Base-by-base conservation (phyloP, 1,284 basidiomycete genomes). In the Tilletia setariae region DNA sequence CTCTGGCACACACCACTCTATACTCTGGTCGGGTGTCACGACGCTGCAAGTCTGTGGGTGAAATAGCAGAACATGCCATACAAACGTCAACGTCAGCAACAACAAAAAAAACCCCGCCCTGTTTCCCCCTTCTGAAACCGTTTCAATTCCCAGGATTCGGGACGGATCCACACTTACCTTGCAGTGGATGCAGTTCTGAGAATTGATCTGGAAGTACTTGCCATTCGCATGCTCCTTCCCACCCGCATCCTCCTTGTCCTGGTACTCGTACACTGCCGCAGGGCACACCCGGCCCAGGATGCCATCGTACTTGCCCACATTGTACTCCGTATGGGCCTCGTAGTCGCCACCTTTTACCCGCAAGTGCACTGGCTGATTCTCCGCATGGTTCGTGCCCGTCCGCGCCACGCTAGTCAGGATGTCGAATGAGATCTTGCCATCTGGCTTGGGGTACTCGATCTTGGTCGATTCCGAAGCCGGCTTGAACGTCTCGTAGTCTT, bases 181-280 rank as follows among this genome's bases (percentile, higher is more conserved):
- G 76, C 79, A 81, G 71, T 81, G 80, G 46, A 81, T 81, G 68
- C 80, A 81, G 72, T 81, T 81, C 53, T 70, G 69, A 13, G 92
- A 92, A 84, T 98, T 98, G 84, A 98, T 98, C 21, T 97, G 90
- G 69, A 98, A 86, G 84, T 92, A 93, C 84, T 92, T 93, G 19
- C 93, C 93, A 59, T 71, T 64, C 1, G 86, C 86, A 64, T 85
- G 82, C 71, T 87, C 87, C 66, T 87, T 86, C 0, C 85, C 85
- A 16, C 81, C 85, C 4, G 85, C 87, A 49, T 87, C 88, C 46
- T 88, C 90, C 16, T 75, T 76, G 69, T 87, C 90, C 16, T 95
- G 90, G 81, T 98, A 98, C 85, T 98, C 95, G 84, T 98, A 98
- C 35, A 98, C 96, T 2, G 90, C 92, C 0, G 96, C 96, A 0